Evolutionary conservation across 2,329 filamentous ascomycete genomes (phyloP).

Genomic region (Mariannaea sp.): DNA sequence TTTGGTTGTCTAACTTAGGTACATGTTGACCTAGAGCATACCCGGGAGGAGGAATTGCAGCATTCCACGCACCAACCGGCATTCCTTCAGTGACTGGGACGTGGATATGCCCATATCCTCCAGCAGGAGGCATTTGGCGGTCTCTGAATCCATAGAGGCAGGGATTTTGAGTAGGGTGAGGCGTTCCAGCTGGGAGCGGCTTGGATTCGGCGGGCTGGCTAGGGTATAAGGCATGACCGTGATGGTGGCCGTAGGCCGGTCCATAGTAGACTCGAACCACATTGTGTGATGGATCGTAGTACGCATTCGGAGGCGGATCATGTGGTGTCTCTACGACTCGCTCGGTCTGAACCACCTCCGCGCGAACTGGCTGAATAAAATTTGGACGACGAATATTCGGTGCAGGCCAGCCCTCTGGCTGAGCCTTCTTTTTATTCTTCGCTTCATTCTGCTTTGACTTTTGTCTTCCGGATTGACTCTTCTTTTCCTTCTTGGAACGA

Average conservation of each 20-base stretch:
- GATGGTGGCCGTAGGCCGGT: slow-evolving; percentile 57
- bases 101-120: slow-evolving; percentile 30
- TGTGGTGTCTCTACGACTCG: slow-evolving; percentile 57
- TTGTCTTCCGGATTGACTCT: slow-evolving; percentile 17
- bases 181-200: slow-evolving; percentile 48
- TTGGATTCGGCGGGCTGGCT: slow-evolving; percentile 39
- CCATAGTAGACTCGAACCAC: slow-evolving; percentile 63
- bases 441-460: slow-evolving; percentile 24
- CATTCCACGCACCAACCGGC: slow-evolving; percentile 29
- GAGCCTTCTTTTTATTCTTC: slow-evolving; percentile 29
- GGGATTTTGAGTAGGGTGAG: slow-evolving; percentile 50
- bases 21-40: slow-evolving; percentile 22
- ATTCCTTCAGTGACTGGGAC: slow-evolving; percentile 42
- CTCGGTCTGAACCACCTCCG: slow-evolving; percentile 59
- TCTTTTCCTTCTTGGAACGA: slow-evolving; percentile 23
- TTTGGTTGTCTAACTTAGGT: slow-evolving; percentile 3
- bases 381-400: slow-evolving; percentile 47
- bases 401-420: slow-evolving; percentile 37
- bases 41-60: slow-evolving; percentile 29
- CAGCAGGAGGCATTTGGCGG: slow-evolving; percentile 24
- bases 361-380: slow-evolving; percentile 53
- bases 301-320: slow-evolving; percentile 64
- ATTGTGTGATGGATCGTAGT: slow-evolving; percentile 58
- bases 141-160: slow-evolving; percentile 48
- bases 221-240: slow-evolving; percentile 52